Base-by-base conservation (phyloP, 2,329 filamentous ascomycete species). In the Colletotrichum melonis region DNA sequence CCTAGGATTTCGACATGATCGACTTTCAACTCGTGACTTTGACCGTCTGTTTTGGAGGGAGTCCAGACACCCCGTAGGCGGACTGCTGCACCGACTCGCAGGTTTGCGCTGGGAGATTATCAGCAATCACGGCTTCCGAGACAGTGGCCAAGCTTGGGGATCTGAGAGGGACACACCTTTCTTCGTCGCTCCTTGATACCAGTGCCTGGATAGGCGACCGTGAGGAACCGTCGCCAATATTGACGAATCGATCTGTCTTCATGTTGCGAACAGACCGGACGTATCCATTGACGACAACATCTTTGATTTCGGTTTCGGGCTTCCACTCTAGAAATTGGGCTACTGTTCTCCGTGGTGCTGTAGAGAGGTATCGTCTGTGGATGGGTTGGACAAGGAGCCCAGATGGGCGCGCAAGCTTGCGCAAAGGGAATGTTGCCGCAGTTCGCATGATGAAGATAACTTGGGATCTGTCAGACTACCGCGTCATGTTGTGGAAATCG, bases 171-270 rank as follows among this genome's bases (percentile, higher is more conserved):
- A 80, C 92, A 81, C 88, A 97, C 94, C 92, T 90, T 83, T 92
- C 68, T 87, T 76, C 93, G 92, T 79, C 95, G 88, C 59, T 89
- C 87, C 75, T 93, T 92, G 67, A 90, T 77, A 98, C 85, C 59
- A 98, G 91, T 58, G 93, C 94, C 84, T 99, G 97, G 68, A 98
- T 82, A 32, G 94, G 87, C 74, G 92, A 87, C 76, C 94, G 86
- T 55, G 93, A 95, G 14, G 95, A 97, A 57, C 97, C 97, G 86
- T 99, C 97, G 12, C 93, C 92, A 65, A 98, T 87, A 73, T 95
- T 90, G 65, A 95, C 92, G 84, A 99, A 98, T 5, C 93, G 92
- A 73, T 93, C 88, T 26, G 89, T 89, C 81, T 98, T 97, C 86
- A 97, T 95, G 81, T 94, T 94, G 75, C 96, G 90, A 73, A 98